phyloP scores from a whole-genome alignment of 805 yeast species.

The Saccharomycopsis fermentans region DNA sequence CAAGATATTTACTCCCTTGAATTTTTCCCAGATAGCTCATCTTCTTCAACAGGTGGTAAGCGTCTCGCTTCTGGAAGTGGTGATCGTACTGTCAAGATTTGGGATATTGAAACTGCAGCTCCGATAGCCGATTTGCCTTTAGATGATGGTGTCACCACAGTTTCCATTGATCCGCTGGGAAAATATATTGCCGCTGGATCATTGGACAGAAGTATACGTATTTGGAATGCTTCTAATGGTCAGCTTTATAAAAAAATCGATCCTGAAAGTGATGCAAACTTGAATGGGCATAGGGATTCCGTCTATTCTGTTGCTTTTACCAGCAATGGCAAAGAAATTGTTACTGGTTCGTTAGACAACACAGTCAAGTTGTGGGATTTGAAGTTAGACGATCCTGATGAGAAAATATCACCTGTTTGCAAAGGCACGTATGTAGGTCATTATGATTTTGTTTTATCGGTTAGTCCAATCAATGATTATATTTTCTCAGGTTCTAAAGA shows the following conservation, averaged over 20 bases:
- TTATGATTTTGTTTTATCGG: constrained; percentile 89
- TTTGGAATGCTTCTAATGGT: constrained; percentile 93
- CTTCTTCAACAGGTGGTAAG: constrained; percentile 48
- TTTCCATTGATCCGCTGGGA: constrained; percentile 94
- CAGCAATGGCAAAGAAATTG: constrained; percentile 82
- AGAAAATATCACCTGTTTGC: constrained; percentile 45
- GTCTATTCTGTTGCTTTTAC: constrained; percentile 93
- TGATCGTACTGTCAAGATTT: constrained; percentile 89
- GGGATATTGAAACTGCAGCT: constrained; percentile 89
- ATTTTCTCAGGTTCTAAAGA: constrained; percentile 92
- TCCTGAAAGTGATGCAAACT: constrained; percentile 65
- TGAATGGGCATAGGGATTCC: constrained; percentile 92
- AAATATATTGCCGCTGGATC: constrained; percentile 93
- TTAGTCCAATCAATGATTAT: constrained; percentile 87
- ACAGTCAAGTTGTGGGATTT: constrained; percentile 94
- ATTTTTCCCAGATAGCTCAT: constrained; percentile 62
- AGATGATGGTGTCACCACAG: constrained; percentile 97
- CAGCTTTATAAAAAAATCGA: constrained; percentile 86
- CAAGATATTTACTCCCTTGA: constrained; percentile 95
- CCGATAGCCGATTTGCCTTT: constrained; percentile 81
- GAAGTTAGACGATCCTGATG: constrained; percentile 30
- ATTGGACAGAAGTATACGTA: constrained; percentile 87
- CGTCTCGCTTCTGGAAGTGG: constrained; percentile 86
- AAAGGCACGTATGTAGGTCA: constrained; percentile 93
- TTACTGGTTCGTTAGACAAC: constrained; percentile 90